These are phyloP conservation scores for Toxicodendron radicans DNA, from an alignment of 345 rosid species.

Conservation along the genomic window DNA sequence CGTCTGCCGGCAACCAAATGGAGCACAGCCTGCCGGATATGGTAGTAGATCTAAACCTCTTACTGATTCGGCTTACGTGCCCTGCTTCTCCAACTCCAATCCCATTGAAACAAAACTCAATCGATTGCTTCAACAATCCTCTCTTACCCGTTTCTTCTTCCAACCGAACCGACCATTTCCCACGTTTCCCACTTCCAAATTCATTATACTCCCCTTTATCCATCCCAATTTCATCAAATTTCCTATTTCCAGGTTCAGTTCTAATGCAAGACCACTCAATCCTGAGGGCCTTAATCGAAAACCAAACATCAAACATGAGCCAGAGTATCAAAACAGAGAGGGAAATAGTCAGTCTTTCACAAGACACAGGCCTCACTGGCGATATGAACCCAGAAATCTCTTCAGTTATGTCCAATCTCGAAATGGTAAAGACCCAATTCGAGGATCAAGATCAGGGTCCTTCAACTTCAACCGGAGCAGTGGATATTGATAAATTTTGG, in stretches of 20 bases:
- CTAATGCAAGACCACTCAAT: conserved; percentile 49
- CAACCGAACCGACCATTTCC: conserved; percentile 17
- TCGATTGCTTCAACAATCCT: conserved; percentile 39
- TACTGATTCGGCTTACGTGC: conserved; percentile 54
- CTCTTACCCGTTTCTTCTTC: conserved; percentile 27
- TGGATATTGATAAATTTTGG: conserved; percentile 65
- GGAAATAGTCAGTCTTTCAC: conserved; percentile 48
- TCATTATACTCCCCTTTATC: conserved; percentile 39
- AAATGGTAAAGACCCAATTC: conserved; percentile 41
- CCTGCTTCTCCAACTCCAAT: conserved; percentile 88
- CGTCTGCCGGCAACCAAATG: too few species aligned
- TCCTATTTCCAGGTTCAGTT: conserved; percentile 36
- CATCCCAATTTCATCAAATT: conserved; percentile 23
- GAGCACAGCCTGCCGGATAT: too few species aligned
- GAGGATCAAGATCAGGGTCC: conserved; percentile 48
- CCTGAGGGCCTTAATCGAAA: conserved; percentile 49
- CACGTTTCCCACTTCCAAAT: conserved; percentile 37
- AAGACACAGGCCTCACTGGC: conserved; percentile 49
- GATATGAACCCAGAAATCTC: conserved; percentile 62
- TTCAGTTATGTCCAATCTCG: conserved; percentile 47
- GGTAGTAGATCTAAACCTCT: conserved; percentile 31
- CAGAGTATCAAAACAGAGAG: conserved; percentile 40
- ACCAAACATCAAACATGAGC: conserved; percentile 32
- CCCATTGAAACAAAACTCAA: conserved; percentile 26
- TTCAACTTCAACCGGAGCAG: conserved; percentile 42